Base-by-base conservation (phyloP, 768 basidiomycete species). In the Xanthoconium purpureum region DNA sequence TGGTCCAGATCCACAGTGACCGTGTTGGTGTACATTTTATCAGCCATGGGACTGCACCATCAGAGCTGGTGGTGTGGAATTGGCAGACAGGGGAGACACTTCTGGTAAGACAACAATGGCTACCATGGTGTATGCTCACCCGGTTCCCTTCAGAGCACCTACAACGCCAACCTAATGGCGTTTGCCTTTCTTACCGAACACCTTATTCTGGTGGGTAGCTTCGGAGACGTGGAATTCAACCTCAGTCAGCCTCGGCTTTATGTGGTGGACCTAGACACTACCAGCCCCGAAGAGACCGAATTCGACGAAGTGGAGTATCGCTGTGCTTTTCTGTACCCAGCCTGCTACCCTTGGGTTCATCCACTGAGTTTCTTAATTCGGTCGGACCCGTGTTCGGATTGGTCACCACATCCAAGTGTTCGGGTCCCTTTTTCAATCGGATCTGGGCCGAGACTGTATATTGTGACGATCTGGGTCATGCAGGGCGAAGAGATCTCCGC, bases 31-130 rank as follows among this genome's bases (percentile, higher is more conserved):
- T 88, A 39, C 71, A 83, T 7, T 81, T 81, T 51, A 58, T 73
- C 49, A 69, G 69, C 54, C 55, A 55, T 10, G 73, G 70, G 38
- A 56, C 53, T 8, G 64, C 65, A 35, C 73, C 73, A 45, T 79
- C 75, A 32, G 80, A 83, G 59, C 65, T 88, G 13, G 70, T 79
- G 24, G 71, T 85, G 20, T 89, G 84, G 85, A 78, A 88, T 52
- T 89, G 87, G 88, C 81, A 80, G 63, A 83, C 79, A 5, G 83
- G 83, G 7, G 61, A 67, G 11, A 64, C 73, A 8, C 65, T 82
- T 60, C 55, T 79, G 58, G 86, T 88, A 62, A 73, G 80, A 73
- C 20, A 15, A 12, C 20, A 18, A 11, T 18, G 28, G 47, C 13
- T 42, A 14, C 11, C 6, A 13, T 38, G 42, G 48, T 17, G 24